Base-by-base conservation (phyloP, 768 basidiomycete genomes). In the Fomitopsis pulvina region DNA sequence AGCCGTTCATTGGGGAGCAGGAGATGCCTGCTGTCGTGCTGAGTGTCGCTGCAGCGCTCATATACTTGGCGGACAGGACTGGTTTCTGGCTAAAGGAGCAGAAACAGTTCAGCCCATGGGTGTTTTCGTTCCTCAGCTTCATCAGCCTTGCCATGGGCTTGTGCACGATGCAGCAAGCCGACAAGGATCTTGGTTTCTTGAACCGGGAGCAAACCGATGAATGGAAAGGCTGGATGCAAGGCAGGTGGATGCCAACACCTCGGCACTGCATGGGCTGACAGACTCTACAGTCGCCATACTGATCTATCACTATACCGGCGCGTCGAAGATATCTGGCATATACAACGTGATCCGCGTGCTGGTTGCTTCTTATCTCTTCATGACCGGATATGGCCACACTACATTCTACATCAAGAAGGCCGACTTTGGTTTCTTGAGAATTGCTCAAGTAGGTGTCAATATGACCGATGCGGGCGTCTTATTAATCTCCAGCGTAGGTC, bases 171-270 rank as follows among this genome's bases (percentile, higher is more conserved):
- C 83, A 80, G 61, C 77, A 77, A 18, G 76, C 75, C 16, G 89
- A 90, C 56, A 90, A 85, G 59, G 91, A 96, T 60, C 67, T 87
- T 45, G 92, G 92, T 0, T 90, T 93, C 67, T 70, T 96, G 58
- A 94, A 92, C 60, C 77, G 92, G 50, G 89, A 93, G 44, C 91
- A 95, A 65, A 95, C 92, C 1, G 91, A 96, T 57, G 92, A 96
- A 67, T 96, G 92, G 92, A 95, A 95, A 66, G 92, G 92, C 2
- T 96, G 92, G 92, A 96, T 96, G 92, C 92, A 96, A 72, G 75
- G 91, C 91, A 60, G 49, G 85, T 66, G 20, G 21, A 11, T 44
- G 28, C 5, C 18, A 24, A 45, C 39, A 29, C 38, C 26, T 44
- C 11, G 22, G 22, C 21, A 37, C 22, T 42, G 4, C 34, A n/a